phyloP scores from a whole-genome alignment of 2,329 filamentous ascomycete genomes.

The Clarireedia paspali region DNA sequence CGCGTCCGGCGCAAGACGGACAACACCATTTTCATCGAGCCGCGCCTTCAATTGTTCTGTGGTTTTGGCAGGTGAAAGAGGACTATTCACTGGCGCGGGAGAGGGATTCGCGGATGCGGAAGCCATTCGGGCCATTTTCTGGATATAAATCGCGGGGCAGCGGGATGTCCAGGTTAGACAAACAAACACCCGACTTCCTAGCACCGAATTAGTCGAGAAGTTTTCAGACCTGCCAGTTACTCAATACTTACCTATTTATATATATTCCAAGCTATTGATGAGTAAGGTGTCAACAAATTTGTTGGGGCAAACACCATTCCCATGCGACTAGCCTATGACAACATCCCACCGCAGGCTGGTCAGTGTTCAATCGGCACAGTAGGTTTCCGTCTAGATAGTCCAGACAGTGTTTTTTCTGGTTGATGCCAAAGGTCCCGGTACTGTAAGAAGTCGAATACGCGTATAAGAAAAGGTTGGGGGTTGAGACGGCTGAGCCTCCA shows the following conservation, averaged over 20 bases:
- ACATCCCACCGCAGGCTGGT: neutral
- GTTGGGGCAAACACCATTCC: neutral
- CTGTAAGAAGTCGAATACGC: neutral
- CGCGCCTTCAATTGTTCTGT: conserved; percentile 16
- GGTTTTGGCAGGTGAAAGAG: conserved; percentile 14
- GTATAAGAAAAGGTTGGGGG: neutral
- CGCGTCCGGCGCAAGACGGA: conserved; percentile 14
- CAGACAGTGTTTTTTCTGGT: neutral
- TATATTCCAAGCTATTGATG: neutral
- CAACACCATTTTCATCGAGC: conserved; percentile 19
- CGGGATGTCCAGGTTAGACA: neutral
- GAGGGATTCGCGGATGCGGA: conserved; percentile 1
- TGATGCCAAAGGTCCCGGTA: neutral
- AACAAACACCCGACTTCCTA: neutral
- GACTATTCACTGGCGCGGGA: neutral
- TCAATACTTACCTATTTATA: neutral
- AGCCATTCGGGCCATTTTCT: conserved; percentile 10
- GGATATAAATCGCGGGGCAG: neutral
- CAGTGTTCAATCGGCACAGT: neutral
- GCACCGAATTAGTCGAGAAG: neutral
- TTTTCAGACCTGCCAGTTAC: neutral
- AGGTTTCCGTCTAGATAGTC: neutral
- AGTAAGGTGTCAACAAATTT: neutral
- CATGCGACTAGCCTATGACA: neutral
- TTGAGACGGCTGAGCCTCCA: neutral